Evolutionary conservation across 2,329 filamentous ascomycete species (phyloP).

Genomic region (Hypoxylon sp.): DNA sequence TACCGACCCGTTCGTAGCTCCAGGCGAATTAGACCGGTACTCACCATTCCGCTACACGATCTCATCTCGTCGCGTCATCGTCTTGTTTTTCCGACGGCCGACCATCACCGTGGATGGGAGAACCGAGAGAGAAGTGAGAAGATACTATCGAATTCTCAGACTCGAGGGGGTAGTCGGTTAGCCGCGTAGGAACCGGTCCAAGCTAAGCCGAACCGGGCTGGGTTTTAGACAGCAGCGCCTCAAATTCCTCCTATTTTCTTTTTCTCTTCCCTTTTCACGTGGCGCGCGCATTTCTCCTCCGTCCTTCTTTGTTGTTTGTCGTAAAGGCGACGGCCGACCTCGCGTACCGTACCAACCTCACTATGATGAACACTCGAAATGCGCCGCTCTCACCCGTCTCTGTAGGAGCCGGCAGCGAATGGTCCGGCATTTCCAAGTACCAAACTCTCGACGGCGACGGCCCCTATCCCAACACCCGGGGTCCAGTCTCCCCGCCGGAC

Average conservation of each 20-base stretch:
- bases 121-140: not conserved
- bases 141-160: not conserved
- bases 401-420: slow-evolving; percentile 78
- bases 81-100: slow-evolving; percentile 2
- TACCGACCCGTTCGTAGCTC: not conserved
- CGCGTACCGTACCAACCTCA: slow-evolving; percentile 41
- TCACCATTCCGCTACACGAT: slow-evolving; percentile 5
- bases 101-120: slow-evolving; percentile 15
- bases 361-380: slow-evolving; percentile 77
- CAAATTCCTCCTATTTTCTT: slow-evolving; percentile 29
- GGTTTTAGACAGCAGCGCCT: slow-evolving; percentile 27
- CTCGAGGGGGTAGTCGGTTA: slow-evolving; percentile 23
- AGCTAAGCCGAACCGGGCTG: slow-evolving; percentile 23
- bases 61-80: no score
- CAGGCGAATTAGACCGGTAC: slow-evolving; percentile 5
- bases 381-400: slow-evolving; percentile 83
- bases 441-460: slow-evolving; percentile 62
- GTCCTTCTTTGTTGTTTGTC: slow-evolving; percentile 35
- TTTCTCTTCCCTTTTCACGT: slow-evolving; percentile 17
- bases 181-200: slow-evolving; percentile 22
- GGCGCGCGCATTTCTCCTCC: slow-evolving; percentile 28
- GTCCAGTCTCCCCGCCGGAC: slow-evolving; percentile 72
- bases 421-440: slow-evolving; percentile 75
- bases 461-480: slow-evolving; percentile 61
- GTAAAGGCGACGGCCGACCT: slow-evolving; percentile 28